A percentile compares a stretch with the other conserved stretches of the same genome.
phyloP scores from a whole-genome alignment of 495 filamentous ascomycete species.

The Ascodesmis nigricans region DNA sequence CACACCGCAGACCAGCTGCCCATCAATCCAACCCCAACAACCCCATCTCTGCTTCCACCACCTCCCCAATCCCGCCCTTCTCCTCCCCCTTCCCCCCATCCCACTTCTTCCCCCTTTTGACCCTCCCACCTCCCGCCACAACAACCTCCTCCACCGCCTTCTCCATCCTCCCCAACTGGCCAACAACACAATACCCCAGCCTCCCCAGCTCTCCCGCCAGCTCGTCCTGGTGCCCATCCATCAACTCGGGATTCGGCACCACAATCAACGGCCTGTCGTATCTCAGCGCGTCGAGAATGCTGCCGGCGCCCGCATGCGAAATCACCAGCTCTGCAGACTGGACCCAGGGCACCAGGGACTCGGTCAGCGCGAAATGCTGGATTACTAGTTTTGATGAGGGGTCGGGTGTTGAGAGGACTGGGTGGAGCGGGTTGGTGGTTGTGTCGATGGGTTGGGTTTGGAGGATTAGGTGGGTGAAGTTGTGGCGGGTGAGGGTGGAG shows the following conservation, averaged over 20 bases:
- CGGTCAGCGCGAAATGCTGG: constrained; percentile 44
- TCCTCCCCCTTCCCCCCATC: constrained; percentile 14
- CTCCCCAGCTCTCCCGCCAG: constrained; percentile 48
- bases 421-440: constrained; percentile 9
- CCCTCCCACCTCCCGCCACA: not conserved
- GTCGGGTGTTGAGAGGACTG: constrained; percentile 8
- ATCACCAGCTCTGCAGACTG: constrained; percentile 44
- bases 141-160: not conserved
- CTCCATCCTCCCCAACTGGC: constrained; percentile 27
- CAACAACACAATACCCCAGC: constrained; percentile 47
- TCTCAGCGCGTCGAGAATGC: constrained; percentile 59
- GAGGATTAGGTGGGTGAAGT: constrained; percentile 30
- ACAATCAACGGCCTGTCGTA: constrained; percentile 48
- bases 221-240: constrained; percentile 83
- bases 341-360: constrained; percentile 29
- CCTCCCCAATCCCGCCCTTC: constrained; percentile 4
- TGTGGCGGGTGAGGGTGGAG: constrained; percentile 9
- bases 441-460: constrained; percentile 39
- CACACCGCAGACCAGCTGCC: not conserved
- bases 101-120: constrained; percentile 1
- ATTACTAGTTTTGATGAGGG: constrained; percentile 18
- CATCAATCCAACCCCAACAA: constrained; percentile 11
- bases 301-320: constrained; percentile 82
- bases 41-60: constrained; percentile 17
- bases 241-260: constrained; percentile 60